phyloP scores from a whole-genome alignment of 768 basidiomycete genomes.

The Botryobasidium botryosum region DNA sequence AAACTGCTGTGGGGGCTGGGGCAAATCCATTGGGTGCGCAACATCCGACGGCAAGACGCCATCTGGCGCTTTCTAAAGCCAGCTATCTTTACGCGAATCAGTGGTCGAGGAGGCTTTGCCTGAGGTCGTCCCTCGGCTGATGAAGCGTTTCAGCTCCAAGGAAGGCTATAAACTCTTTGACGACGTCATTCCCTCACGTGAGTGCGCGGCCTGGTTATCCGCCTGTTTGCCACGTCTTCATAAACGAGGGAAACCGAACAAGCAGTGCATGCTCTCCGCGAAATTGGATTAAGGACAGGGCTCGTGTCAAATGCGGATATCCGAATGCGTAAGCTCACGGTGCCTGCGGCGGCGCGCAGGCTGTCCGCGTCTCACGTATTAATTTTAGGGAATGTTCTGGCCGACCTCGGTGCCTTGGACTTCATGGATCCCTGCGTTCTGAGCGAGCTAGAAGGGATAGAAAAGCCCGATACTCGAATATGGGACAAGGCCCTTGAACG shows the following conservation, averaged over 20 bases:
- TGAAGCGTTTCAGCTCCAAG: conserved; percentile 48
- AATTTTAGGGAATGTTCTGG: conserved; percentile 29
- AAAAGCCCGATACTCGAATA: conserved; percentile 48
- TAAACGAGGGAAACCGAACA: conserved; percentile 23
- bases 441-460: conserved; percentile 49
- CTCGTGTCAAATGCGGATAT: conserved; percentile 58
- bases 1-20: conserved; percentile 61
- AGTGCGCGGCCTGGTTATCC: conserved; percentile 13
- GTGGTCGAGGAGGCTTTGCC: conserved; percentile 36
- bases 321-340: conserved; percentile 40
- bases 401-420: conserved; percentile 38
- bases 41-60: background rate
- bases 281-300: conserved; percentile 33
- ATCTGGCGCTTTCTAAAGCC: background rate
- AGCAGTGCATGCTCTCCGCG: conserved; percentile 25
- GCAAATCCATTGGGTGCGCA: conserved; percentile 36
- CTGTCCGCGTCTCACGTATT: background rate
- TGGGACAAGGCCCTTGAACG: conserved; percentile 33
- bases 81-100: conserved; percentile 15
- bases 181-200: conserved; percentile 33
- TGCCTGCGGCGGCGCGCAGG: background rate
- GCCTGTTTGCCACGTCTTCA: background rate
- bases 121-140: conserved; percentile 42
- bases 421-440: conserved; percentile 40
- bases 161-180: conserved; percentile 50